Percentiles rank a stretch among this genome's conserved stretches.
phyloP scores from a whole-genome alignment of 73 alveolate species.

The Paramecium caudatum region DNA sequence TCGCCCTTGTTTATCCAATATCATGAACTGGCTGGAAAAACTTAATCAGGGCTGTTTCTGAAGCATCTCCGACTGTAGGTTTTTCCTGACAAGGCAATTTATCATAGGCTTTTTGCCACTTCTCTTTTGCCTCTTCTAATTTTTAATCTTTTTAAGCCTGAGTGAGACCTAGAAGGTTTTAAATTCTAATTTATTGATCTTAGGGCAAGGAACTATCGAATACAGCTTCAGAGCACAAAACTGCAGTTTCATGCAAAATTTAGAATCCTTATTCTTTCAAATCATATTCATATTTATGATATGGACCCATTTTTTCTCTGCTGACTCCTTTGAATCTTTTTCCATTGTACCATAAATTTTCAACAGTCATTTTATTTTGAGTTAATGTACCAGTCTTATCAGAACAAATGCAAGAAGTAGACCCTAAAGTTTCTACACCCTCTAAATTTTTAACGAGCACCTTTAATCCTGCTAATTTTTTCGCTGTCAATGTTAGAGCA shows the following conservation, averaged over 20 bases:
- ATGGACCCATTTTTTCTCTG: conserved; percentile 59
- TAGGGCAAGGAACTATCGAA: conserved; percentile 56
- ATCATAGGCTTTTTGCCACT: conserved; percentile 8
- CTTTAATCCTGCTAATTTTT: conserved; percentile 87
- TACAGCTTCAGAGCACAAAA: conserved; percentile 68
- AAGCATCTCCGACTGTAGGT: conserved; percentile 90
- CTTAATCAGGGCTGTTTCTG: conserved; percentile 94
- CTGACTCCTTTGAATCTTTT: conserved; percentile 43
- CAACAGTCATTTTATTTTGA: conserved; percentile 94
- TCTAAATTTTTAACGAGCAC: conserved; percentile 95
- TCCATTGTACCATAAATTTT: conserved; percentile 88
- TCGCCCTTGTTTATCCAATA: conserved; percentile 76
- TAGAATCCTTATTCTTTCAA: conserved; percentile 53
- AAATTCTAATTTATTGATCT: conserved; percentile 39
- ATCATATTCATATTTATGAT: conserved; percentile 69
- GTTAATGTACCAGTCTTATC: conserved; percentile 98
- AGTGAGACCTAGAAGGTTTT: conserved; percentile 1
- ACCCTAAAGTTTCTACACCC: conserved; percentile 96
- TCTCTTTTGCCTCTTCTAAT: conserved; percentile 9
- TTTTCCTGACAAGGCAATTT: conserved; percentile 35
- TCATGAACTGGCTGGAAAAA: conserved; percentile 88
- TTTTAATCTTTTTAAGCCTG: conserved; percentile 1
- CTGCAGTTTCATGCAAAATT: conserved; percentile 48
- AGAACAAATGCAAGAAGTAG: conserved; percentile 96
- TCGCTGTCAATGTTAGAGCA: conserved; percentile 94